Evolutionary conservation across 495 filamentous ascomycete species (phyloP).

Genomic region (Aspergillus carlsbadensis): DNA sequence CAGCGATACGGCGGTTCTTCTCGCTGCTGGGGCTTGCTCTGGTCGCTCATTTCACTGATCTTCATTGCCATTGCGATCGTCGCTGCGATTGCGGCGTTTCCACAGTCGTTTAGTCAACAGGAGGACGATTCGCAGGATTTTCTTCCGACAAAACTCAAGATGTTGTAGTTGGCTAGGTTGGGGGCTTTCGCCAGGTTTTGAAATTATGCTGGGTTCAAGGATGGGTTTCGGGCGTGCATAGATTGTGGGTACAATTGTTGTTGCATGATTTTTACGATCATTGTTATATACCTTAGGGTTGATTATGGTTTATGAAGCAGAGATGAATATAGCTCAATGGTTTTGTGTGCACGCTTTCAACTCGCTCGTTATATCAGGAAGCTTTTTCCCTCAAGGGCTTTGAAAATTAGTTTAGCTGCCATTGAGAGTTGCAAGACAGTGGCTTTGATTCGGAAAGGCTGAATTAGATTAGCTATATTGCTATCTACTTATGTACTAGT

Average conservation of each 20-base stretch:
- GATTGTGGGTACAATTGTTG: no score
- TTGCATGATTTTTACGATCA: not conserved
- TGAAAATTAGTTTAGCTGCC: no score
- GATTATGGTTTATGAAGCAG: not conserved
- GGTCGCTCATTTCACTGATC: conserved; percentile 66
- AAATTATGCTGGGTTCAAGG: no score
- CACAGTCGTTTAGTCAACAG: conserved; percentile 63
- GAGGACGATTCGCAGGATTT: conserved; percentile 67
- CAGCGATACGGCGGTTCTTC: conserved; percentile 75
- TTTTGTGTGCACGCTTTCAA: not conserved
- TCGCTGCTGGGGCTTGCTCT: conserved; percentile 79
- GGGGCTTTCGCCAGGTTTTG: no score
- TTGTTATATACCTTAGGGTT: not conserved
- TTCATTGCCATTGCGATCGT: conserved; percentile 73
- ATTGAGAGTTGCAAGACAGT: no score
- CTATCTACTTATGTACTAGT: conserved; percentile 6
- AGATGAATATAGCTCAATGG: not conserved
- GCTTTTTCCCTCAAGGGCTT: no score
- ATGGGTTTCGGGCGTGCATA: no score
- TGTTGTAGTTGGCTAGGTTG: not conserved
- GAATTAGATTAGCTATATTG: conserved; percentile 4
- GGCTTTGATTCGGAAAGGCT: not conserved
- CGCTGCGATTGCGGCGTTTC: conserved; percentile 73
- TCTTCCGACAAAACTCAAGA: conserved; percentile 46
- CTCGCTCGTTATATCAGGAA: no score